Evolutionary conservation across 2,329 filamentous ascomycete genomes (phyloP), one percentile per base, ranked within the genome.

Genomic region (Allantophomopsis cytisporea): DNA sequence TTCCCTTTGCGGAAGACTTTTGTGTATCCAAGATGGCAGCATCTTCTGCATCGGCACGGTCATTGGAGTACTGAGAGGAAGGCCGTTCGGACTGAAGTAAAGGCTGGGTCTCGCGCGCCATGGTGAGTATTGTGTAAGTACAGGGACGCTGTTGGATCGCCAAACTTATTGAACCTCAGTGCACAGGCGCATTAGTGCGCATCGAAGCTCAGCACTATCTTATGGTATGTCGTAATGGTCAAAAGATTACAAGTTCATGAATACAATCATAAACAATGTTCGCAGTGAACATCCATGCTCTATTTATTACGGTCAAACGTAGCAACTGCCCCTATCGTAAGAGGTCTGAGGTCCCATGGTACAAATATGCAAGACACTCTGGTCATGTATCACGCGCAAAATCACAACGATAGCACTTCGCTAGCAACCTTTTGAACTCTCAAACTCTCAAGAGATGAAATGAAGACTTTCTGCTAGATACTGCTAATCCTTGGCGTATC

Each of bases 21-120:
- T 40, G 57, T 46, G 39, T 47, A 39, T 53, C 56, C 20, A 57
- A 50, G 20, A 61, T 49, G 3, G 54, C 54, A 41, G 60, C 58
- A 40, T 63, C 59, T 46, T 62, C 59, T 21, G 56, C 70, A 36
- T 68, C 65, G 46, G 68, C 66, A 45, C 63, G 64, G 36, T 73
- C 65, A 44, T 71, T 68, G 23, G 70, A 71, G 44, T 61, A 60
- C 39, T 73, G 67, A 18, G 72, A 77, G 35, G 71, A 71, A 16
- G 68, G 64, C 43, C 74, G 68, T 35, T 63, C 51, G 21, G 46
- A 44, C 7, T 49, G 44, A 44, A 57, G 55, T 20, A 56, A 43
- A 35, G 54, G 54, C 40, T 50, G 43, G 32, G 45, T 45, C 12
- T 14, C 23, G 31, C 44, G 39, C 35, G 49, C 44, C 40, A 50